Evolutionary conservation across 2,329 filamentous ascomycete species (phyloP), one percentile per base, ranked within the genome.

Genomic region (Trichoderma sp.): DNA sequence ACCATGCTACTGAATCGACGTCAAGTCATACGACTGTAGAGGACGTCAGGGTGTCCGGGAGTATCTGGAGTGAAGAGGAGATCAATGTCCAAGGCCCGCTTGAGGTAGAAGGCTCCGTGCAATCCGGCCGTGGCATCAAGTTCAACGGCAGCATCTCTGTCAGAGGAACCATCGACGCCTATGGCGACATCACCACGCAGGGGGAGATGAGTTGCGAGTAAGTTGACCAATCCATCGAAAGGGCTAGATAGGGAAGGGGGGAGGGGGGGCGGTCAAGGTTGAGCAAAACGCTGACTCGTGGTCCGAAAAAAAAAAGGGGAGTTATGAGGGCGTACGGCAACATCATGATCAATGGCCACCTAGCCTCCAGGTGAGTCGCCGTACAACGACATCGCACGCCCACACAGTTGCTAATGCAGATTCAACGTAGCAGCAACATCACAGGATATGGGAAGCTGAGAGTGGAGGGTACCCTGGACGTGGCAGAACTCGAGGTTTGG

Each of bases 301-400:
- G 5, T 25, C 19, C n/a, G n/a, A n/a, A n/a, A 42, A 17, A 2
- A 17, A 63, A 65, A 60, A 83, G 81, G 54, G 80, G 80, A 57
- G 78, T 76, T 57, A 76, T 84, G 68, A 83, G 83, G 69, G 80
- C 81, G 2, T 82, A 82, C 58, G 82, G 81, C 7, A 83, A 83
- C 70, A 80, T 84, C 22, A 72, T 77, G 52, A 74, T 84, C 48
- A 75, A 72, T 17, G 82, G 82, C 50, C 78, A 75, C 61, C 74
- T 80, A 32, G 71, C 75, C 35, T 79, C 79, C 67, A 78, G 73
- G 80, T 81, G 72, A 70, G 77, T 72, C 25, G 48, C 48, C n/a
- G 2, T 19, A 29, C n/a, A 42, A 6, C 54, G n/a, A 56, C 42
- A 63, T 4, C 54, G 27, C 9, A 45, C 67, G 59, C 37, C 8